Base-by-base conservation (phyloP, 306 rosid species). In the Myrica gale region DNA sequence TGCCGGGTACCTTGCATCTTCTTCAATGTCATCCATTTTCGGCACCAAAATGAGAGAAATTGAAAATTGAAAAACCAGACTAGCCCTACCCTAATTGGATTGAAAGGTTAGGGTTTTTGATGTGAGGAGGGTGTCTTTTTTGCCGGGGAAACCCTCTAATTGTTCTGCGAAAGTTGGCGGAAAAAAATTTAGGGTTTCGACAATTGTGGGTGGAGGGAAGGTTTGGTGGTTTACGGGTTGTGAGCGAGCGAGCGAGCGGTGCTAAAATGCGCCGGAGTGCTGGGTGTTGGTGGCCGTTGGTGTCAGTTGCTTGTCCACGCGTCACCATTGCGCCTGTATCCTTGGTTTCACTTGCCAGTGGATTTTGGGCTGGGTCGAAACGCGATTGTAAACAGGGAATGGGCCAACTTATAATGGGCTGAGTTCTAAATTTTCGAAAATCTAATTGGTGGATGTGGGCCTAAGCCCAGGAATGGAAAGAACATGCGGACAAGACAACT, bases 21-120 rank as follows among this genome's bases (percentile, higher is more conserved):
- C 90, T 66, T 86, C 96, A 58, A 82, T 79, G 56, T 79, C 89
- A 69, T 88, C 92, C 92, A 88, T 83, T 16, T 8, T 23, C 6
- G 19, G 57, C 46, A 54, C 5, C 20, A 0, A 42, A 66, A 17
- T 3, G 21, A 45, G 2, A 68, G 19, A 44, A 20, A 7, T 3
- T 23, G 23, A 26, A 21, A 21, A 19, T 5, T 12, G 23, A 21
- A 46, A 23, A 55, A 43, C 43, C 8, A 48, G 12, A 67, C 69
- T 16, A 68, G 19, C 7, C 32, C 43, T 66, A 66, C 80, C 83
- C 80, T 45, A 56, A 73, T 62, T 71, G 16, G 56, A 19, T 16
- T 26, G 68, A 41, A 58, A 58, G 65, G 23, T 41, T 16, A 41
- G 47, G 47, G 46, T 23, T 41, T 65, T 65, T 17, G 68, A 61